phyloP scores from a whole-genome alignment of 2,329 filamentous ascomycete species.

The Cladosporium phlei region DNA sequence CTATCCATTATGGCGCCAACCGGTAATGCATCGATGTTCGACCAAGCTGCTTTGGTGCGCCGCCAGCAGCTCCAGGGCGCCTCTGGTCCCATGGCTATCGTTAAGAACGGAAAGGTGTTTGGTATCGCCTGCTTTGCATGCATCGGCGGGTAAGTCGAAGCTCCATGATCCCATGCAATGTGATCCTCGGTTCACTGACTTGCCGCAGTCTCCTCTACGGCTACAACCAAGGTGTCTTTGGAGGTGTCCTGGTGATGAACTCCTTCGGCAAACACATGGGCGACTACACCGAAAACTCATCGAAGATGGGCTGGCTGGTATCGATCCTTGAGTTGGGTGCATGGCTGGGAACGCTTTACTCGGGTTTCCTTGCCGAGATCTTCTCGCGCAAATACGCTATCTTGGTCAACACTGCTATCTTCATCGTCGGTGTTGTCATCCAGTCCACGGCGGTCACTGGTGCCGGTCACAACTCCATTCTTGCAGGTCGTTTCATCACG shows the following conservation, averaged over 20 bases:
- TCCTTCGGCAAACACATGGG: conserved; percentile 44
- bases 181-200: not conserved
- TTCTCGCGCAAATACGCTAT: conserved; percentile 66
- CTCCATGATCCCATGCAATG: conserved; percentile 22
- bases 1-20: conserved; percentile 34
- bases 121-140: conserved; percentile 52
- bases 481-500: conserved; percentile 68
- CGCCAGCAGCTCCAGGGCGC: conserved; percentile 36
- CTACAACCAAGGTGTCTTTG: conserved; percentile 72
- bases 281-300: conserved; percentile 31
- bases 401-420: conserved; percentile 60
- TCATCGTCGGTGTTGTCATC: conserved; percentile 65
- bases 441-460: conserved; percentile 57
- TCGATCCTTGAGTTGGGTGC: conserved; percentile 71
- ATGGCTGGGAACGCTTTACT: conserved; percentile 68
- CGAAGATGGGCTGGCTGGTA: conserved; percentile 45
- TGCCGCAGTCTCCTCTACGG: conserved; percentile 46
- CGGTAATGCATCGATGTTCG: conserved; percentile 33
- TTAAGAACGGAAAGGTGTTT: conserved; percentile 52
- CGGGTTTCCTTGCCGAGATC: conserved; percentile 66
- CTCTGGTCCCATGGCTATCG: conserved; percentile 45
- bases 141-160: conserved; percentile 38
- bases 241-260: conserved; percentile 57
- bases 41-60: conserved; percentile 38
- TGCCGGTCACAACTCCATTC: conserved; percentile 55